Evolutionary conservation across 208 protist genomes (phyloP), one percentile per base, ranked within the genome.

Genomic region (Trypanosoma avium): DNA sequence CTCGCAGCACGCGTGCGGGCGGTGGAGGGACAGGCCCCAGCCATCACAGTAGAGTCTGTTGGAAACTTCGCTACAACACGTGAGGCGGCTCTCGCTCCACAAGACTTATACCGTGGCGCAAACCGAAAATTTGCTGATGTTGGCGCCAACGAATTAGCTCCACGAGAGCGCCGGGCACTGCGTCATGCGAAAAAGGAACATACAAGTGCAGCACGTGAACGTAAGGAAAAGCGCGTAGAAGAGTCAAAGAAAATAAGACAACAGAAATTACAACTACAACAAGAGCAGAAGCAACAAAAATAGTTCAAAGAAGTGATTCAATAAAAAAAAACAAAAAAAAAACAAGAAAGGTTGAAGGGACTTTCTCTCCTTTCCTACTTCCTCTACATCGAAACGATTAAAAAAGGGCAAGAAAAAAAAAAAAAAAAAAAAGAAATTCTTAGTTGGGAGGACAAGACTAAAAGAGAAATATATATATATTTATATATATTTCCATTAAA

Each of bases 1-100:
- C 71, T 95, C 30, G 79, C 92, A 35, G 88, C 88, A 13, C 85
- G 88, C 54, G 88, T 97, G 69, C 85, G 91, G 19, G 88, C 91
- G 0, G 86, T 94, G 10, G 83, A 93, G 53, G 73, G 79, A 45
- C 86, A 91, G 59, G 86, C 88, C 1, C 87, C 91, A 12, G 91
- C 91, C 7, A 86, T 97, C 27, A 55, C 85, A 22, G 67, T 97
- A 15, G 91, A 97, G 68, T 79, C 61, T 12, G 91, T 93, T 10
- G 88, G 86, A 26, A 86, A 88, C 78, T 93, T 90, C 45, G 88
- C 88, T 61, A 82, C 85, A 1, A 84, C 83, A 7, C 88, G 88
- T 22, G 86, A 82, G 69, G 64, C 57, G 12, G 88, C 88, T 17
- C 69, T 97, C 36, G 91, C 91, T 2, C 91, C 91, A 48, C 91